These are phyloP conservation scores for Metschnikowia henanensis DNA, from an alignment of 805 yeast species.

Conservation along the genomic window DNA sequence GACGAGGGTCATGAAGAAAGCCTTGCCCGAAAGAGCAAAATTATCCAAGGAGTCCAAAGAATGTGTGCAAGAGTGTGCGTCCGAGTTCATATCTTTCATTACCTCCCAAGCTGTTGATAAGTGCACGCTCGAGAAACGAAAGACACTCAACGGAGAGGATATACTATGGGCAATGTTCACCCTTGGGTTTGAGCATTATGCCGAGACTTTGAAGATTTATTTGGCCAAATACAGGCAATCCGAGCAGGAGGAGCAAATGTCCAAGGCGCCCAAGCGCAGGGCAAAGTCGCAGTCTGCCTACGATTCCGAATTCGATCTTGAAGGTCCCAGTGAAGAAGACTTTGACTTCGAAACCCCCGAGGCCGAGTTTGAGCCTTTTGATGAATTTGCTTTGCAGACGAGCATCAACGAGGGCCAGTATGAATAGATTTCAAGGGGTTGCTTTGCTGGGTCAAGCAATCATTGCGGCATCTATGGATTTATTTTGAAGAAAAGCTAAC, in stretches of 20 bases:
- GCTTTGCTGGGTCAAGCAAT: too few species aligned
- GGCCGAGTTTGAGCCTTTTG: conserved; percentile 10
- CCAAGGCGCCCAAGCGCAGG: conserved; percentile 9
- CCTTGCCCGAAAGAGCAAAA: conserved; percentile 72
- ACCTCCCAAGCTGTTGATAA: conserved; percentile 67
- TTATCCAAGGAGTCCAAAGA: conserved; percentile 80
- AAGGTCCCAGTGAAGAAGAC: conserved; percentile 2
- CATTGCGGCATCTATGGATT: too few species aligned
- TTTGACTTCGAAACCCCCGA: conserved; percentile 8
- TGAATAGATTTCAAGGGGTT: neutral
- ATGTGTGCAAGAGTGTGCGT: conserved; percentile 71
- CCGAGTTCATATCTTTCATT: conserved; percentile 66
- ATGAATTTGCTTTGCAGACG: conserved; percentile 8
- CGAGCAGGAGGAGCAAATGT: conserved; percentile 17
- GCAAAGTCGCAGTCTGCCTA: neutral
- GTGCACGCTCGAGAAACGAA: conserved; percentile 63
- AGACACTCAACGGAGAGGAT: conserved; percentile 72
- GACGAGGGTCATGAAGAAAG: conserved; percentile 74
- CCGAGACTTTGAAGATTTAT: conserved; percentile 67
- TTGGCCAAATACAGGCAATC: conserved; percentile 62
- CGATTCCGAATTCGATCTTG: conserved; percentile 7
- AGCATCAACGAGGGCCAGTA: neutral
- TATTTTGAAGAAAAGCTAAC: too few species aligned
- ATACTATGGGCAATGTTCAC: conserved; percentile 62
- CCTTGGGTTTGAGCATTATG: conserved; percentile 67